These are phyloP conservation scores for Solanum appendiculatum DNA, from an alignment of 257 asterid species.

Conservation along the genomic window DNA sequence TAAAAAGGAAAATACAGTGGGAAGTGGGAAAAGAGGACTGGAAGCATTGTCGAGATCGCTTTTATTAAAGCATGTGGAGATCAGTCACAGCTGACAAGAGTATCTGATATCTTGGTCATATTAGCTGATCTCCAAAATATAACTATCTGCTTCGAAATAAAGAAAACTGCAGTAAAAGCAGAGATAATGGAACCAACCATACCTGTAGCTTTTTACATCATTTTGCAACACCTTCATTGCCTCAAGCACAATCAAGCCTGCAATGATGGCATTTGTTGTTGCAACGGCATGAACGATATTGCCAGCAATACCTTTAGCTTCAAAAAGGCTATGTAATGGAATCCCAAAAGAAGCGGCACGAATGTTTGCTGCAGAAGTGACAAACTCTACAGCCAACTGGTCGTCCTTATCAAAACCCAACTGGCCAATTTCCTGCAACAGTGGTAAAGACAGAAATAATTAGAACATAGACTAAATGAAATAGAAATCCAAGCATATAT, in stretches of 20 bases:
- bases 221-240: constrained; percentile 87
- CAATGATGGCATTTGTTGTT: constrained; percentile 91
- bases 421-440: constrained; percentile 78
- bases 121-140: neutral
- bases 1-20: neutral
- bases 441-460: neutral
- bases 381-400: constrained; percentile 95
- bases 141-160: neutral
- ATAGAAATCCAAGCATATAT: neutral
- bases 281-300: constrained; percentile 99
- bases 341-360: constrained; percentile 98
- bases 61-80: neutral
- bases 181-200: neutral
- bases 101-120: neutral
- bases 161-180: neutral
- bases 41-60: neutral
- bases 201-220: constrained; percentile 68
- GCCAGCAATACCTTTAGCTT: constrained; percentile 98
- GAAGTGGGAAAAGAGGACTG: neutral
- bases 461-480: neutral
- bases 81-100: neutral
- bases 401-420: constrained; percentile 95
- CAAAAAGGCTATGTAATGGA: constrained; percentile 92
- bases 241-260: constrained; percentile 97
- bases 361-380: constrained; percentile 97